Percentiles rank a stretch among this genome's conserved stretches.
phyloP scores from a whole-genome alignment of 2,329 filamentous ascomycete species.

The Aureobasidium namibiae region DNA sequence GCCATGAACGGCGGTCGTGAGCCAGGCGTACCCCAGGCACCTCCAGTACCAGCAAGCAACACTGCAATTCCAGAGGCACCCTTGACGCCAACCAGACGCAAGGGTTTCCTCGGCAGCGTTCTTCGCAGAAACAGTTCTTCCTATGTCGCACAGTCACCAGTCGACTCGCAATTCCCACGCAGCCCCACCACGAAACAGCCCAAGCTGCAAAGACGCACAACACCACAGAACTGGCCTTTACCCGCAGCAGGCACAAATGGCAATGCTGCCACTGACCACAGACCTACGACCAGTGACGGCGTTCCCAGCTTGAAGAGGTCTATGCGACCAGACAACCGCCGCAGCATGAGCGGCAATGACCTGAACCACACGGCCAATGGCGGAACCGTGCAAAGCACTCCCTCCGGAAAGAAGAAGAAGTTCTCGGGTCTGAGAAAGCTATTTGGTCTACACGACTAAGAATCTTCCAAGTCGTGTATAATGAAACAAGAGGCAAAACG shows the following conservation, averaged over 20 bases:
- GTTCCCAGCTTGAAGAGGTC: conserved; percentile 20
- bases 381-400: conserved; percentile 24
- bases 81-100: conserved; percentile 17
- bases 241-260: conserved; percentile 7
- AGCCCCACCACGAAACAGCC: conserved; percentile 19
- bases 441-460: conserved; percentile 51
- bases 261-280: background rate
- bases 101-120: conserved; percentile 27
- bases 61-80: conserved; percentile 15
- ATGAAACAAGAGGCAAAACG: background rate
- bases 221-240: conserved; percentile 40
- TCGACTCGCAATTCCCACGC: conserved; percentile 8
- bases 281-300: conserved; percentile 28
- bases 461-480: background rate
- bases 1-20: conserved; percentile 18
- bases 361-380: background rate
- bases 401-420: conserved; percentile 52
- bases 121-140: conserved; percentile 27
- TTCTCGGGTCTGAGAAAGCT: conserved; percentile 59
- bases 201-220: conserved; percentile 8
- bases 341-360: conserved; percentile 20
- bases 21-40: conserved; percentile 13
- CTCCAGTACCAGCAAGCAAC: conserved; percentile 17
- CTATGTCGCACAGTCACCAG: conserved; percentile 13
- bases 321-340: conserved; percentile 24